Evolutionary conservation across 2,329 filamentous ascomycete genomes (phyloP).

Genomic region (Bipolaris victoriae): DNA sequence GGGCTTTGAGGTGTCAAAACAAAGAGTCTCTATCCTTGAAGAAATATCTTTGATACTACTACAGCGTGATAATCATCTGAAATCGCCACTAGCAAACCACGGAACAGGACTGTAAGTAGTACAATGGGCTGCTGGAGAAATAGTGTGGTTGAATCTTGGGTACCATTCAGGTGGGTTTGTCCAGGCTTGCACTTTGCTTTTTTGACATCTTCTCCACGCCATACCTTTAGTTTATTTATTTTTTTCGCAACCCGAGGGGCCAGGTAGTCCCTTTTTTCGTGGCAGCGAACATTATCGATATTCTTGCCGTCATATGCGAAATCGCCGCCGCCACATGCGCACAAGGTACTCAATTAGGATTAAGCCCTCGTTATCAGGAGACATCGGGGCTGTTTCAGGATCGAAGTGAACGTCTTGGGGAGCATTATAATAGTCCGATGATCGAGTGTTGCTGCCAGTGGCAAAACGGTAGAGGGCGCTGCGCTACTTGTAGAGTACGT

Average conservation of each 20-base stretch:
- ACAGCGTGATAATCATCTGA: no score
- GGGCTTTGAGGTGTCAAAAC: constrained; percentile 1
- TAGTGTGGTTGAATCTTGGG: background rate
- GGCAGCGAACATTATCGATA: background rate
- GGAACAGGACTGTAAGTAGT: background rate
- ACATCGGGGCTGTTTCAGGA: background rate
- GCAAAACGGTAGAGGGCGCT: background rate
- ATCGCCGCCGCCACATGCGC: background rate
- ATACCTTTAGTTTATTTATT: background rate
- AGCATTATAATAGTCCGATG: background rate
- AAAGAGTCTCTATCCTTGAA: background rate
- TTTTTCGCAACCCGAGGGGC: background rate
- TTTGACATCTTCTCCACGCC: background rate
- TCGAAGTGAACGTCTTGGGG: background rate
- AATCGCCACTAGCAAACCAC: no score
- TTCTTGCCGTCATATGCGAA: background rate
- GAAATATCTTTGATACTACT: background rate
- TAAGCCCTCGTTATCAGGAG: background rate
- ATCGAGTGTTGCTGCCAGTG: background rate
- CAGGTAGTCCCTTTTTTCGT: background rate
- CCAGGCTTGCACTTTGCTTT: background rate
- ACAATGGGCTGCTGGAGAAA: background rate
- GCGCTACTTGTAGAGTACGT: background rate
- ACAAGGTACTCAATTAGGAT: background rate
- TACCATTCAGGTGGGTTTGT: background rate